Evolutionary conservation across 495 filamentous ascomycete genomes (phyloP).

Genomic region (Cladorrhinum samala): DNA sequence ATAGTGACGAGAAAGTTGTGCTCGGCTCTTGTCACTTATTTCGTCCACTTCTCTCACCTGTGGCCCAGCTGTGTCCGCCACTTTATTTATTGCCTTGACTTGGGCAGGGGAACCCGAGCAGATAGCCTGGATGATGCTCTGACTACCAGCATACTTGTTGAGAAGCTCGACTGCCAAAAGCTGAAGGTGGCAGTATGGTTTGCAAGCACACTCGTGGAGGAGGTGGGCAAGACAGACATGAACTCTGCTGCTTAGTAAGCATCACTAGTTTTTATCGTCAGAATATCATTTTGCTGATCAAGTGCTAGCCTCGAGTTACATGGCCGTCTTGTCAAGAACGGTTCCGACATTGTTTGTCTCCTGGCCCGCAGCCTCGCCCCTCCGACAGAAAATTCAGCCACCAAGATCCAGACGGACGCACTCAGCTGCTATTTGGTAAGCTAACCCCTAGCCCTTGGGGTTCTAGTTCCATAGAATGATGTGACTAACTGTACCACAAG

Average conservation of each 20-base stretch:
- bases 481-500: slow-evolving; percentile 22
- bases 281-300: no score
- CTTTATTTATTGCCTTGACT: slow-evolving; percentile 56
- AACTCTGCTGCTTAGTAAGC: slow-evolving; percentile 51
- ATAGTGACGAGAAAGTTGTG: slow-evolving; percentile 80
- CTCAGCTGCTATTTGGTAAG: slow-evolving; percentile 57
- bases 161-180: slow-evolving; percentile 47
- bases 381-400: slow-evolving; percentile 15
- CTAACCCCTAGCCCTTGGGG: background rate
- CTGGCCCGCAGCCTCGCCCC: slow-evolving; percentile 40
- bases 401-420: slow-evolving; percentile 40
- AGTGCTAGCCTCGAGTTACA: slow-evolving; percentile 36
- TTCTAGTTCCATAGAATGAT: background rate
- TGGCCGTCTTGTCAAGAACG: slow-evolving; percentile 44
- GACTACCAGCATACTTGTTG: slow-evolving; percentile 47
- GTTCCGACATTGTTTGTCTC: slow-evolving; percentile 43
- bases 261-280: no score
- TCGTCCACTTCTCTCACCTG: slow-evolving; percentile 59
- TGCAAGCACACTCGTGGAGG: slow-evolving; percentile 64
- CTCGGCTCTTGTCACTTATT: slow-evolving; percentile 72
- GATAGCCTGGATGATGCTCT: slow-evolving; percentile 47
- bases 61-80: slow-evolving; percentile 68
- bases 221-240: slow-evolving; percentile 60
- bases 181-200: slow-evolving; percentile 65
- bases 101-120: slow-evolving; percentile 41